Evolutionary conservation across 148 eudicot genomes (phyloP).

Genomic region (Vaccinium corymbosum): DNA sequence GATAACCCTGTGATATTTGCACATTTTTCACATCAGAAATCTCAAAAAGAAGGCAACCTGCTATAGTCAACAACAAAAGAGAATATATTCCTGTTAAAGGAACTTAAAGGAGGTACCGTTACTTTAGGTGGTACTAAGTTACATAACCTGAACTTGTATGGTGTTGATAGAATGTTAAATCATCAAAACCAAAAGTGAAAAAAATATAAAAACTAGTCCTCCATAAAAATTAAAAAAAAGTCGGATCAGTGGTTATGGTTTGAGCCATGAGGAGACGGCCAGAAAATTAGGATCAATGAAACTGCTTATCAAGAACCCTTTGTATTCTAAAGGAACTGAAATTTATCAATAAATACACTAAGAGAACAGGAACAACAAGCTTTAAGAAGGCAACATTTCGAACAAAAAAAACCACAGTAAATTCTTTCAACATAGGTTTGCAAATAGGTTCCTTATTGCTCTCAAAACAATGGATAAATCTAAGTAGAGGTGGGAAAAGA

Average conservation of each 20-base stretch:
- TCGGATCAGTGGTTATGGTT: not conserved
- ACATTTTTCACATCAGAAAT: conserved; percentile 14
- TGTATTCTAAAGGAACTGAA: not conserved
- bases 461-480: not conserved
- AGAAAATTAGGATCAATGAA: not conserved
- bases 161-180: not conserved
- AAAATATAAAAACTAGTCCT: not conserved
- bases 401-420: not conserved
- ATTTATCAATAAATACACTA: not conserved
- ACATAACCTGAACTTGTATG: not conserved
- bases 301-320: not conserved
- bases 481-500: not conserved
- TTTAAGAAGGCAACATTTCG: conserved; percentile 1
- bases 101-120: not conserved
- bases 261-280: not conserved
- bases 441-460: not conserved
- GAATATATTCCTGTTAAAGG: not conserved
- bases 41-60: not conserved
- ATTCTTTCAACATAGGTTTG: not conserved
- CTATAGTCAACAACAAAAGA: conserved; percentile 2
- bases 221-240: not conserved
- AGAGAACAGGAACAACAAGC: not conserved
- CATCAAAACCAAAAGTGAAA: not conserved
- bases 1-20: conserved; percentile 51
- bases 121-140: not conserved